Conservation (phyloP, 2,329 filamentous ascomycete genomes). For the Aspergillus piperis region DNA sequence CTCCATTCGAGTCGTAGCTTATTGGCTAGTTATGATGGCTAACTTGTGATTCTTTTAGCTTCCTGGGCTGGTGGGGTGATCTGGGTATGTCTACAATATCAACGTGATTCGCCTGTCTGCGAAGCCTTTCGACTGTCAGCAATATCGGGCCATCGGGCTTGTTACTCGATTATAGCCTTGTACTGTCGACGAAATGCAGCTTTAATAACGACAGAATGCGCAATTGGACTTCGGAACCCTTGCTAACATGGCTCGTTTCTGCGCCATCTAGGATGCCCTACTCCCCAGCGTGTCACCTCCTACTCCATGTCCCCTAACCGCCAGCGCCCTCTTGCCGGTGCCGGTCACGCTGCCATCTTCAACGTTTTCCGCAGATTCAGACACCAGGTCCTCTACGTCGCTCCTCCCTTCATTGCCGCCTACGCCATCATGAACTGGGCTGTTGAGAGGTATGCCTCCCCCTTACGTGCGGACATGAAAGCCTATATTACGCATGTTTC, state of each 20-base stretch:
- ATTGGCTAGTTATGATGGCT: conserved; percentile 18
- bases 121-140: background rate
- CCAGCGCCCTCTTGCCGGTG: conserved; percentile 81
- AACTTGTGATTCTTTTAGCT: conserved; percentile 53
- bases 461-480: background rate
- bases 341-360: conserved; percentile 81
- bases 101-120: conserved; percentile 3
- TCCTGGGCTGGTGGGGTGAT: conserved; percentile 71
- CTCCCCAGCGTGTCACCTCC: conserved; percentile 59
- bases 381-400: conserved; percentile 84
- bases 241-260: background rate
- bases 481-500: background rate
- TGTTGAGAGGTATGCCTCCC: conserved; percentile 71
- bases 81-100: conserved; percentile 62
- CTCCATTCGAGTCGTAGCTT: background rate
- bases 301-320: conserved; percentile 85
- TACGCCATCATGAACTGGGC: conserved; percentile 92
- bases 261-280: conserved; percentile 34
- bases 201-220: background rate
- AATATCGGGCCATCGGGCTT: background rate
- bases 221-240: background rate
- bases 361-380: conserved; percentile 89
- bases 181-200: background rate
- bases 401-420: conserved; percentile 72
- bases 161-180: background rate